These are phyloP conservation scores for Glycyrrhiza uralensis DNA, from an alignment of 306 rosid species.

Conservation along the genomic window DNA sequence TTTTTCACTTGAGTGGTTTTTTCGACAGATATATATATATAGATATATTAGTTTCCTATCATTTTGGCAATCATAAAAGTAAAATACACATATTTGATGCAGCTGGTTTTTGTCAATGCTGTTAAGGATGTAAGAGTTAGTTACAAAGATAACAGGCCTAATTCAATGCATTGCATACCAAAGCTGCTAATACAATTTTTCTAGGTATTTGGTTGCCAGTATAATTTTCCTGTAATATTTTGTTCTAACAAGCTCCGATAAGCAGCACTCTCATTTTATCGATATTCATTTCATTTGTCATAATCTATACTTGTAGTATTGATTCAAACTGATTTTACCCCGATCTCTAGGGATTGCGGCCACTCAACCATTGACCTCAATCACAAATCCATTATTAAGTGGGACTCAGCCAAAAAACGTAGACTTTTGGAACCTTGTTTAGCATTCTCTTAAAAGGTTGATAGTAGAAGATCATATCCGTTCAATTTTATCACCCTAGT, in stretches of 20 bases:
- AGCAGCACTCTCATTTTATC: not conserved
- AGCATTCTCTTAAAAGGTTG: no score
- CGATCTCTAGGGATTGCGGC: no score
- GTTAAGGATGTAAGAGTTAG: not conserved
- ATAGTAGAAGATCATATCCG: no score
- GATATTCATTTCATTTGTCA: not conserved
- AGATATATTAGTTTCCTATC: not conserved
- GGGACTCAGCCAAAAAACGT: no score
- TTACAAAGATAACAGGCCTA: not conserved
- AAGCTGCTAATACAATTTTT: slow-evolving; percentile 1
- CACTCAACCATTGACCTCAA: no score
- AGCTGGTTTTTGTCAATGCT: slow-evolving; percentile 3
- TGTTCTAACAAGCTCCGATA: not conserved
- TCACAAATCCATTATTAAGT: no score
- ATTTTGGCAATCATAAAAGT: not conserved
- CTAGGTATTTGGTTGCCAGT: not conserved
- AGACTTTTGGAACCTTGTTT: no score
- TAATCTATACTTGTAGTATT: not conserved
- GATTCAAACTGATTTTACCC: no score
- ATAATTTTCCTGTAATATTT: not conserved
- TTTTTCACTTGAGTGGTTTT: not conserved
- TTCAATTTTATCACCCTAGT: no score
- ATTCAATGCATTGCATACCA: not conserved
- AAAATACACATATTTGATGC: not conserved
- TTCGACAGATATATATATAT: not conserved